A percentile compares a stretch with the other conserved stretches of the same genome.
Evolutionary conservation across 129 eudicot genomes (phyloP).

Genomic region (Helichrysum umbraculigerum): DNA sequence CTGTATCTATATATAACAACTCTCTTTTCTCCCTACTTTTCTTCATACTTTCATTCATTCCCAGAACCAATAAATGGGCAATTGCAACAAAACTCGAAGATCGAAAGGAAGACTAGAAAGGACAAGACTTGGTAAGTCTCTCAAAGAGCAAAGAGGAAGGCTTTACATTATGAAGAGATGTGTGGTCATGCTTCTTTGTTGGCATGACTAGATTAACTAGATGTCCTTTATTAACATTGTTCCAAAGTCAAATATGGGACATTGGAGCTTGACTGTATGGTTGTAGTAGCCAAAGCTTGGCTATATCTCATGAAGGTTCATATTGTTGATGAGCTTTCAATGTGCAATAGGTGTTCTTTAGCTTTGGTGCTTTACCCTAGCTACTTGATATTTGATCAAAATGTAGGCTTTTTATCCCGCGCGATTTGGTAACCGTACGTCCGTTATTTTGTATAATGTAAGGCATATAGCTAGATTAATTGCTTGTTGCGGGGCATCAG

Average conservation of each 20-base stretch:
- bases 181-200: conserved; percentile 51
- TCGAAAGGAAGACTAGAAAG: conserved; percentile 44
- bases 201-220: conserved; percentile 36
- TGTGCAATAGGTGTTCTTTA: no score
- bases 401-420: no score
- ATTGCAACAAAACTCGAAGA: conserved; percentile 9
- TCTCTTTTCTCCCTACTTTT: conserved; percentile 2
- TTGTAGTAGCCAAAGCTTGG: conserved; percentile 14
- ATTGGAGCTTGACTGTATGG: neutral
- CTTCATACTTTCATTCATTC: conserved; percentile 1
- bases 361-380: no score
- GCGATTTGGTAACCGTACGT: no score
- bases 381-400: no score
- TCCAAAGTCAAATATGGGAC: neutral
- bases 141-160: conserved; percentile 51
- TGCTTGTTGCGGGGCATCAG: no score
- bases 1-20: conserved; percentile 13
- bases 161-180: conserved; percentile 50
- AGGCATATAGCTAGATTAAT: no score
- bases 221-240: neutral
- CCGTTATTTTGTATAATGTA: no score
- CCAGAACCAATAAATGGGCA: conserved; percentile 31
- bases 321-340: no score
- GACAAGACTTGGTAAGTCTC: conserved; percentile 40
- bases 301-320: neutral